A percentile compares a stretch with the other conserved stretches of the same genome.
Conservation (phyloP, 148 eudicot species). For the Amaranthus hypochondriacus region DNA sequence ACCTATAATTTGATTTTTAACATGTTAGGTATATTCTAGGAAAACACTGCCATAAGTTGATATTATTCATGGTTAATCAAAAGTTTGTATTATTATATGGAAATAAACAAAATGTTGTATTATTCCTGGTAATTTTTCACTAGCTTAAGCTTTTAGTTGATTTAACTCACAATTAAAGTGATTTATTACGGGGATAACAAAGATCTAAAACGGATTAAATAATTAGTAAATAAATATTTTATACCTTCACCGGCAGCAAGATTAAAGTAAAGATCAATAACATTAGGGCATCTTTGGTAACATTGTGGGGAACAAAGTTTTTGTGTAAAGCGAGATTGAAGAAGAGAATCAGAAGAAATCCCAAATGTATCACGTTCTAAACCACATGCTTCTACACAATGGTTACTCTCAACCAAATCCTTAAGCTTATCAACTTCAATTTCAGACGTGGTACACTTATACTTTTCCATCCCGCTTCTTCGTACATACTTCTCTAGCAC, state of each 20-base stretch:
- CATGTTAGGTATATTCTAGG: too few relatives aligned
- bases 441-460: constrained; percentile 44
- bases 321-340: constrained; percentile 43
- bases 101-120: too few relatives aligned
- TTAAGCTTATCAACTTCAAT: constrained; percentile 46
- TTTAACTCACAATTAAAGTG: too few relatives aligned
- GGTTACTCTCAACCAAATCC: constrained; percentile 46
- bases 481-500: constrained; percentile 55
- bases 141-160: too few relatives aligned
- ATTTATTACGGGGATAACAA: too few relatives aligned
- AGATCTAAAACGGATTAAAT: too few relatives aligned
- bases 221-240: too few relatives aligned
- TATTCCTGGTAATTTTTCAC: too few relatives aligned
- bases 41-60: too few relatives aligned
- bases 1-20: too few relatives aligned
- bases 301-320: constrained; percentile 66
- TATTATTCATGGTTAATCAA: too few relatives aligned
- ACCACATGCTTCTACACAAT: constrained; percentile 57
- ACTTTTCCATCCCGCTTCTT: constrained; percentile 42
- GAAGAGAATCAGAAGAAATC: constrained; percentile 69
- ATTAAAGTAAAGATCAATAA: constrained; percentile 69
- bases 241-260: constrained; percentile 82
- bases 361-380: constrained; percentile 50
- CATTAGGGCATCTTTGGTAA: constrained; percentile 54
- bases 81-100: too few relatives aligned